Percentiles rank a stretch among this genome's conserved stretches.
Conservation (phyloP, 805 yeast species). For the Ascoidea rubescens region DNA sequence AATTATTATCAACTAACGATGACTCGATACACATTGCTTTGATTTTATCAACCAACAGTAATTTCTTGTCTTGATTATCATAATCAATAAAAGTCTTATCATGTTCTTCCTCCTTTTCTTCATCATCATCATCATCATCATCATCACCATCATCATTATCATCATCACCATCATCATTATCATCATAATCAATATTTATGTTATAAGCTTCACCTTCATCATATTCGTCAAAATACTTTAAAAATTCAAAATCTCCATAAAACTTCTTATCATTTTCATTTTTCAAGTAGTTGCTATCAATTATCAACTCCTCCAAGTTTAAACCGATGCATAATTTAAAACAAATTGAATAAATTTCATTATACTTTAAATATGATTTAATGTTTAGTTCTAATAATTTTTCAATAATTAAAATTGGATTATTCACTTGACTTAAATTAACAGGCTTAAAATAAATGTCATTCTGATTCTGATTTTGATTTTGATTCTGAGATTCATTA, state of each 20-base stretch:
- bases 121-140: neutral
- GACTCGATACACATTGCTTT: slow-evolving; percentile 29
- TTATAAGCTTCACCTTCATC: slow-evolving; percentile 3
- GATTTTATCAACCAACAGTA: slow-evolving; percentile 19
- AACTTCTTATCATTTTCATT: neutral
- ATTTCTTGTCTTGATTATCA: neutral
- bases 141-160: neutral
- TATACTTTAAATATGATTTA: slow-evolving; percentile 28
- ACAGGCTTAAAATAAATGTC: slow-evolving; percentile 1
- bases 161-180: neutral
- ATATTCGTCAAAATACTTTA: neutral
- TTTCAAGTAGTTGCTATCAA: slow-evolving; percentile 3
- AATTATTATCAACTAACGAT: slow-evolving; percentile 27
- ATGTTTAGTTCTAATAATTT: slow-evolving; percentile 27
- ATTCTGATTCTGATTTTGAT: neutral
- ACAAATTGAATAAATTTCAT: slow-evolving; percentile 24
- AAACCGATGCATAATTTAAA: slow-evolving; percentile 23
- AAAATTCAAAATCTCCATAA: neutral
- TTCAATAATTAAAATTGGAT: slow-evolving; percentile 21
- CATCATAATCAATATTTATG: neutral
- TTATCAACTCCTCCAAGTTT: slow-evolving; percentile 11
- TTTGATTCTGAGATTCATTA: neutral
- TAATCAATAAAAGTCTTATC: neutral
- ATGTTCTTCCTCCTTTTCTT: neutral
- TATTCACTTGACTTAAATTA: slow-evolving; percentile 7